phyloP scores from a whole-genome alignment of 169 alveolate genomes.

The Nephromyces sp. region DNA sequence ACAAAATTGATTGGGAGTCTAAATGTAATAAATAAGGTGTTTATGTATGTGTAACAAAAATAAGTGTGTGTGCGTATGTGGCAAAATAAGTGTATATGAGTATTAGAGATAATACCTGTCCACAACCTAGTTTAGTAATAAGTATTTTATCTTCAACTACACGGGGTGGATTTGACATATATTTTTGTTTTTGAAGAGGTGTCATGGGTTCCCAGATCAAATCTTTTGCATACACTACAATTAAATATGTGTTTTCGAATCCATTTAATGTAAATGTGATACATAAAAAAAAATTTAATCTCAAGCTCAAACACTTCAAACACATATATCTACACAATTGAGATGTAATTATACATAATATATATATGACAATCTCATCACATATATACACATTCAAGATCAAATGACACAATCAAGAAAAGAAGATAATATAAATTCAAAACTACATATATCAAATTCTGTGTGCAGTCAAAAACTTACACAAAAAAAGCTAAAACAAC shows the following conservation, averaged over 20 bases:
- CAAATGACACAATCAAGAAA: neutral
- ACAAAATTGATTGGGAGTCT: neutral
- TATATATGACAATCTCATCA: too few species aligned
- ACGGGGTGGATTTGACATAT: conserved; percentile 67
- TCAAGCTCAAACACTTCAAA: neutral
- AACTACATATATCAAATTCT: too few species aligned
- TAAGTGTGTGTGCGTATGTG: neutral
- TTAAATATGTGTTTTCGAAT: neutral
- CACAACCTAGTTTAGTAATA: conserved; percentile 89
- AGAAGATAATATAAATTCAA: conserved; percentile 7
- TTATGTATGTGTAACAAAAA: neutral
- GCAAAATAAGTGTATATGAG: neutral
- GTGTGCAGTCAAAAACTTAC: too few species aligned
- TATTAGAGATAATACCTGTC: conserved; percentile 51
- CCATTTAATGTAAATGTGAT: neutral
- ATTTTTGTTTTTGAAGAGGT: conserved; percentile 63
- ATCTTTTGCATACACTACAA: conserved; percentile 76
- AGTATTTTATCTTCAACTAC: conserved; percentile 87
- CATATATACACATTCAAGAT: too few species aligned
- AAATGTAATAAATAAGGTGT: neutral
- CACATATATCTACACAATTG: neutral
- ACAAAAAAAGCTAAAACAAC: conserved; percentile 3
- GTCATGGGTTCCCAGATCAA: conserved; percentile 86
- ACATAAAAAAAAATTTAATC: neutral
- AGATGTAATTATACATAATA: neutral